A percentile compares a stretch with the other conserved stretches of the same genome.
Conservation (phyloP, 331 rosid genomes). For the Telfairia occidentalis region DNA sequence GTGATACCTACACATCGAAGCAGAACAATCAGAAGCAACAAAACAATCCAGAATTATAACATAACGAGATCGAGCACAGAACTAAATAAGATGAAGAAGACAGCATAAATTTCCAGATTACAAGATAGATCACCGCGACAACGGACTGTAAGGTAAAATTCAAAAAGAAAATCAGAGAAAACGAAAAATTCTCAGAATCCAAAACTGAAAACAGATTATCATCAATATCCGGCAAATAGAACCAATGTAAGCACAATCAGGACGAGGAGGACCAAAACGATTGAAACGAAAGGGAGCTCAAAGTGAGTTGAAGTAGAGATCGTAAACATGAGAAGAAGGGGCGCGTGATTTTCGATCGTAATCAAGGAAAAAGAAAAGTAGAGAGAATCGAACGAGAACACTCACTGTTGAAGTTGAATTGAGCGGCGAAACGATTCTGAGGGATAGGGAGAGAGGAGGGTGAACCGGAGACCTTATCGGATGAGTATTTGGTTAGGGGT, state of each 20-base stretch:
- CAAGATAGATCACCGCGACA: not conserved
- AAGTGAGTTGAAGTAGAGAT: not conserved
- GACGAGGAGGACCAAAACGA: not conserved
- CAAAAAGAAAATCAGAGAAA: not conserved
- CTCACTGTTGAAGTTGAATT: not conserved
- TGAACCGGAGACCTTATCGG: not conserved
- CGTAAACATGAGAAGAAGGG: not conserved
- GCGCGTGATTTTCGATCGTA: not conserved
- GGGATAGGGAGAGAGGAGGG: not conserved
- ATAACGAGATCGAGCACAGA: not conserved
- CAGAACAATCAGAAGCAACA: not conserved
- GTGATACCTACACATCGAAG: not conserved
- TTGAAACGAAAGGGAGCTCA: not conserved
- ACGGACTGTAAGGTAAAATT: not conserved
- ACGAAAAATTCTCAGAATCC: not conserved
- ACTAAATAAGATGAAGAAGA: not conserved
- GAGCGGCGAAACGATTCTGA: not conserved
- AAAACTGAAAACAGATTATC: not conserved
- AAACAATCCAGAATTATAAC: not conserved
- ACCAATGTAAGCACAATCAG: not conserved
- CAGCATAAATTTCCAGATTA: not conserved
- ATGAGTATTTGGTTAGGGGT: not conserved
- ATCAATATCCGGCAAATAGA: not conserved
- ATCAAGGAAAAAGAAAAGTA: not conserved
- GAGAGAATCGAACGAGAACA: not conserved